These are phyloP conservation scores for Clarireedia homoeocarpa DNA, from an alignment of 2,329 filamentous ascomycete genomes.

Conservation along the genomic window DNA sequence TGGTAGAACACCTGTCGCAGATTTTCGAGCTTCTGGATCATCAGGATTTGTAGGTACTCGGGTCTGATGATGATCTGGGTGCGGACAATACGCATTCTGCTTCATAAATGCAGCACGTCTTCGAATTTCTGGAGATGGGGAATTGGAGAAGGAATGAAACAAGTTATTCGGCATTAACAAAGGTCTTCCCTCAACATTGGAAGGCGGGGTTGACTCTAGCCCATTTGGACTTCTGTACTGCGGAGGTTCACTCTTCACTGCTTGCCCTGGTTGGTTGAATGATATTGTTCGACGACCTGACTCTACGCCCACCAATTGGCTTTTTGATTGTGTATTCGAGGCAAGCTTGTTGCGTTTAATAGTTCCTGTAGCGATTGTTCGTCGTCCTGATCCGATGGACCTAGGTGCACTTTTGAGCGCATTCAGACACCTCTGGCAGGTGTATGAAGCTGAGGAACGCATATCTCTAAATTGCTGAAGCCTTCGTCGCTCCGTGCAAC, in stretches of 20 bases:
- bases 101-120: conserved; percentile 84
- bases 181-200: conserved; percentile 21
- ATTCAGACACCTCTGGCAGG: conserved; percentile 27
- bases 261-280: conserved; percentile 18
- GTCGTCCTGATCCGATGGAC: conserved; percentile 12
- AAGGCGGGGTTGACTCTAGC: conserved; percentile 15
- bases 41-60: conserved; percentile 57
- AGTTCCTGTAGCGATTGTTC: conserved; percentile 20
- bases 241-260: conserved; percentile 20
- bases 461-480: conserved; percentile 9
- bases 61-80: conserved; percentile 76
- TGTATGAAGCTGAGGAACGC: conserved; percentile 24
- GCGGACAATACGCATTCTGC: conserved; percentile 88
- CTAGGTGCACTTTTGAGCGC: conserved; percentile 20
- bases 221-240: conserved; percentile 20
- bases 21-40: conserved; percentile 54
- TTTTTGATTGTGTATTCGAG: conserved; percentile 10
- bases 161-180: conserved; percentile 59
- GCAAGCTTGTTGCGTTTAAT: conserved; percentile 14
- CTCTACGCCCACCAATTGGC: conserved; percentile 6
- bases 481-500: neutral
- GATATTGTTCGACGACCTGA: conserved; percentile 18
- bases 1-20: conserved; percentile 46
- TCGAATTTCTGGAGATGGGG: conserved; percentile 81
- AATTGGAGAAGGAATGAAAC: conserved; percentile 86